phyloP scores from a whole-genome alignment of 1,139 yeast species.

The Pneumocystis wakefieldiae region DNA sequence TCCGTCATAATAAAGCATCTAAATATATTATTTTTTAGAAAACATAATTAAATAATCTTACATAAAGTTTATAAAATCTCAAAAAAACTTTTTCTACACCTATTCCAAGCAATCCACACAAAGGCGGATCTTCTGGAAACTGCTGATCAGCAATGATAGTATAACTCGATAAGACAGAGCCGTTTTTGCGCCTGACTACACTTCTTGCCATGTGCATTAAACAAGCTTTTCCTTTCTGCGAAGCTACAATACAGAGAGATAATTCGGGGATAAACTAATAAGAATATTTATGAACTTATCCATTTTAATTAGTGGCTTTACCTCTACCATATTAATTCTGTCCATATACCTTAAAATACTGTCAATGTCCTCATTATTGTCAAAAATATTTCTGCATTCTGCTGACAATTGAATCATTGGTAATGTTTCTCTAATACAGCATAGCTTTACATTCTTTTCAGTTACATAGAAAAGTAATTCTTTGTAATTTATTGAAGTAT shows the following conservation, averaged over 20 bases:
- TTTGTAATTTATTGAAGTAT: neutral
- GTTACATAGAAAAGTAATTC: neutral
- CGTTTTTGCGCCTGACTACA: neutral
- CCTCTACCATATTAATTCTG: neutral
- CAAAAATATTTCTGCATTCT: neutral
- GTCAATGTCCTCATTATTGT: neutral
- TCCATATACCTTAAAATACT: neutral
- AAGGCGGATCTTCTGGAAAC: neutral
- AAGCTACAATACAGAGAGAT: slow-evolving; percentile 32
- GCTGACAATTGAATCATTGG: neutral
- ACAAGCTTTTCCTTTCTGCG: slow-evolving; percentile 45
- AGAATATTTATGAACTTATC: neutral
- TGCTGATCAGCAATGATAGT: neutral
- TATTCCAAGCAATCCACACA: neutral
- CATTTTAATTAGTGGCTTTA: neutral
- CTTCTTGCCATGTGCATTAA: slow-evolving; percentile 38
- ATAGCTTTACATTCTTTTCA: neutral
- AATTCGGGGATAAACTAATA: slow-evolving; percentile 40
- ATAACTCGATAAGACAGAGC: neutral
- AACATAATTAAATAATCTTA: neutral
- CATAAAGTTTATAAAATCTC: neutral
- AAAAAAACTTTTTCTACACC: neutral
- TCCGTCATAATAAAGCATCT: neutral
- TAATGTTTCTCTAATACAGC: neutral
- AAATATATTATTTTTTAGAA: neutral